These are phyloP conservation scores for Pseudozyma hubeiensis DNA, from an alignment of 1,284 basidiomycete genomes.

Conservation along the genomic window DNA sequence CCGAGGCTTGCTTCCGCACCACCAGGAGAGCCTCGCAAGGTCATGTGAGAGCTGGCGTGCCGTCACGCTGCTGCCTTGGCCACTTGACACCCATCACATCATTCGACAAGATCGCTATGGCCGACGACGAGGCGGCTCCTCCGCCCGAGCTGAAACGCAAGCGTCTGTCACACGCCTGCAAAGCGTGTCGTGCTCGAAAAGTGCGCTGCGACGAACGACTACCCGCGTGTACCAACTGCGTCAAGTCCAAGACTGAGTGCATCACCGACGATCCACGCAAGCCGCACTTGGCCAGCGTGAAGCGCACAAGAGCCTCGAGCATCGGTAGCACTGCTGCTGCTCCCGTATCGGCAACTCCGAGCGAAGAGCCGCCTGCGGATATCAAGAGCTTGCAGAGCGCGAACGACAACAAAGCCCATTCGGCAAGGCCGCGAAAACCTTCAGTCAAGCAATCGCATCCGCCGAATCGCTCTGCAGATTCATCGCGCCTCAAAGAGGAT, in stretches of 20 bases:
- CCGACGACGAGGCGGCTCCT: background rate
- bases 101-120: background rate
- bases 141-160: conserved; percentile 3
- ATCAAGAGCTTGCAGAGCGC: background rate
- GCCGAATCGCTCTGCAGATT: no score
- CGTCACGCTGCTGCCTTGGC: background rate
- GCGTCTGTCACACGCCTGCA: conserved; percentile 13
- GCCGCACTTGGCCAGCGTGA: conserved; percentile 7
- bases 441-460: no score
- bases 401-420: background rate
- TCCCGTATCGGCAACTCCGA: background rate
- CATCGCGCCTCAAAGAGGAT: background rate
- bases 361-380: background rate
- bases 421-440: no score
- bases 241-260: conserved; percentile 5
- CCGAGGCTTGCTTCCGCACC: background rate
- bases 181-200: conserved; percentile 14
- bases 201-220: conserved; percentile 13
- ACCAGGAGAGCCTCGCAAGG: no score
- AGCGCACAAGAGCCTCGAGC: conserved; percentile 7
- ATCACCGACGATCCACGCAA: conserved; percentile 19
- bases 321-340: background rate
- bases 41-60: background rate
- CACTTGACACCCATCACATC: background rate
- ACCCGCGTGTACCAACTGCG: conserved; percentile 15